Base-by-base conservation (phyloP, 257 asterid species). In the Jasminum sambac region DNA sequence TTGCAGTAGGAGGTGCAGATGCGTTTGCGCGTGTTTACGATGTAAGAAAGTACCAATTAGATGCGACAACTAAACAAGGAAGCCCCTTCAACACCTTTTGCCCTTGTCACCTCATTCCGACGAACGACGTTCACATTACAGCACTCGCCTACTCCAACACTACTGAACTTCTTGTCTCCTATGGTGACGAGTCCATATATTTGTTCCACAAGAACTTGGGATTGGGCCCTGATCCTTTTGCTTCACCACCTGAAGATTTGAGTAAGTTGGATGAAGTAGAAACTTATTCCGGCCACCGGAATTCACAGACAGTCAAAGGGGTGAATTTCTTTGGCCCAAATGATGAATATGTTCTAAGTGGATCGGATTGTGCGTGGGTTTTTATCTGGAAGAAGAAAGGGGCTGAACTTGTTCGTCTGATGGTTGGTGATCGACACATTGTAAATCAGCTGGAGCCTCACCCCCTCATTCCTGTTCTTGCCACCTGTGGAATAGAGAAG, bases 331-430 rank as follows among this genome's bases (percentile, higher is more conserved):
- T 87, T 34, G 97, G 96, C 26, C 89, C 91, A 10, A 81, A 85
- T 8, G 90, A 87, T 34, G 88, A 89, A 23, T 89, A 87, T 11
- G 86, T 91, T 58, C 4, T 89, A 68, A 87, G 95, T 1, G 96
- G 95, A 50, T 91, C 97, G 4, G 96, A 91, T 62, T 90, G 97
- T 69, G 97, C 96, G 62, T 90, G 81, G 63, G 80, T 89, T 37
- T 91, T 86, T 68, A 78, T 91, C 64, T 91, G 97, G 97, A 86
- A 78, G 82, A 91, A 91, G 75, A 89, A 83, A 77, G 84, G 83
- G 5, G 75, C 84, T 23, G 75, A 81, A 48, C 86, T 89, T 65
- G 89, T 89, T 70, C 89, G 91, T 64, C 7, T 87, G 78, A 80
- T 89, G 96, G 62, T 74, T 1, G 97, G 93, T 5, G 97, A 91